Conservation (phyloP, 495 filamentous ascomycete species). For the Antarctomyces pellizariae region DNA sequence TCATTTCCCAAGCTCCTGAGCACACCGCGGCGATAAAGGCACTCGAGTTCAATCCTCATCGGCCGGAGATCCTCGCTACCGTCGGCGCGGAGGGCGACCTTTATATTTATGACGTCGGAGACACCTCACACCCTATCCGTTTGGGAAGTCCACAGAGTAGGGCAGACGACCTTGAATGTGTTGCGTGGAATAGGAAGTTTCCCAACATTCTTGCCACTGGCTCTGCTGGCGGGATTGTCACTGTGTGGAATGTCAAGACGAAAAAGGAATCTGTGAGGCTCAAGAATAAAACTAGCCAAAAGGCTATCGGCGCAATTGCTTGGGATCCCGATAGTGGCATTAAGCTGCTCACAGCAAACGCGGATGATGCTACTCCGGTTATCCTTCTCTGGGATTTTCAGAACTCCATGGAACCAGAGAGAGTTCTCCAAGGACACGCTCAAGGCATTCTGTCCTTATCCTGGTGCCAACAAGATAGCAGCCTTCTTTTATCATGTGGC, state of each 20-base stretch:
- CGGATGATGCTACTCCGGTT: constrained; percentile 68
- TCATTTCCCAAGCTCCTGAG: constrained; percentile 75
- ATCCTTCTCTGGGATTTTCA: constrained; percentile 87
- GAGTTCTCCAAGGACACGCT: constrained; percentile 69
- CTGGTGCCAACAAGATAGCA: constrained; percentile 84
- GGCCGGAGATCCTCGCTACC: constrained; percentile 76
- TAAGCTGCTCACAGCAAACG: constrained; percentile 79
- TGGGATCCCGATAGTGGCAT: constrained; percentile 94
- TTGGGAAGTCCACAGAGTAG: constrained; percentile 70
- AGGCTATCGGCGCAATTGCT: constrained; percentile 81
- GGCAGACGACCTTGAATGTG: constrained; percentile 78
- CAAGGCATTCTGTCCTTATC: constrained; percentile 83
- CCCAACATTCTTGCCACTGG: constrained; percentile 89
- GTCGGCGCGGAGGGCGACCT: constrained; percentile 90
- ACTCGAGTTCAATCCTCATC: constrained; percentile 91
- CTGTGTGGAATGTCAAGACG: constrained; percentile 93
- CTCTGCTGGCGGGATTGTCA: constrained; percentile 84
- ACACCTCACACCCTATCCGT: constrained; percentile 66
- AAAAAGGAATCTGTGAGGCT: constrained; percentile 91
- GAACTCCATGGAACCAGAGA: constrained; percentile 88
- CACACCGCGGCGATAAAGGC: constrained; percentile 86
- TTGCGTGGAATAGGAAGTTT: constrained; percentile 98
- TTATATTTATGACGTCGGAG: constrained; percentile 82
- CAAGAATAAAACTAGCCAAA: constrained; percentile 88
- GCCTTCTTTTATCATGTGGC: constrained; percentile 78